phyloP scores from a whole-genome alignment of 176 grass and related monocot genomes.

The Areca catechu region DNA sequence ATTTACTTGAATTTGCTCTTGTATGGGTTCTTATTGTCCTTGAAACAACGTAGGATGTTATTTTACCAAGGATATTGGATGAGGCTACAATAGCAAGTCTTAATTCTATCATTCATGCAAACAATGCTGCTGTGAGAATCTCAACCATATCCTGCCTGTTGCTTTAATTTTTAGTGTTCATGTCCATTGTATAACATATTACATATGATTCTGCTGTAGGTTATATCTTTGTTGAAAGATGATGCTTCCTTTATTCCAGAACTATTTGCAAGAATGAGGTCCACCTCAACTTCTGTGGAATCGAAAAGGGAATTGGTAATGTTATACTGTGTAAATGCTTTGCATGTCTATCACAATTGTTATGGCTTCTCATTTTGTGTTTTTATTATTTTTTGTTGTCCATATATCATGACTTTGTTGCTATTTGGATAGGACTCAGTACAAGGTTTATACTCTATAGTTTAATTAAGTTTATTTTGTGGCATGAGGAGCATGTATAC shows the following conservation, averaged over 20 bases:
- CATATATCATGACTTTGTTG: too few relatives aligned
- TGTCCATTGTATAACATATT: constrained; percentile 7
- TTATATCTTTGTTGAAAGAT: constrained; percentile 94
- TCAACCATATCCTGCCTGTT: constrained; percentile 17
- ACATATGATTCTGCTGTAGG: constrained; percentile 42
- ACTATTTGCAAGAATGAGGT: constrained; percentile 84
- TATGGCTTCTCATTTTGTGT: not conserved
- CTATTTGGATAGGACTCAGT: too few relatives aligned
- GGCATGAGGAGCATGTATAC: too few relatives aligned
- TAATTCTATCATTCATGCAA: constrained; percentile 80
- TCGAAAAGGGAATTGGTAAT: constrained; percentile 84
- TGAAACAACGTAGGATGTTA: constrained; percentile 59
- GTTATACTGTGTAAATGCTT: constrained; percentile 14
- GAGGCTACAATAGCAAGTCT: constrained; percentile 71
- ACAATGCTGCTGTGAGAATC: constrained; percentile 85
- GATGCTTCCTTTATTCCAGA: constrained; percentile 90
- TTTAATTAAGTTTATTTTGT: too few relatives aligned
- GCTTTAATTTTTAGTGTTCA: constrained; percentile 11
- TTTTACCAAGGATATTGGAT: constrained; percentile 85
- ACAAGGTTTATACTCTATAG: too few relatives aligned
- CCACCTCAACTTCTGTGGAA: constrained; percentile 39
- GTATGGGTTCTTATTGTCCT: constrained; percentile 10
- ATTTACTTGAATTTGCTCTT: constrained; percentile 8
- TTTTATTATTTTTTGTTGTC: too few relatives aligned
- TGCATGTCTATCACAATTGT: not conserved